Percentiles rank a stretch among this genome's conserved stretches.
These are phyloP conservation scores for Lentinula raphanica DNA, from an alignment of 768 basidiomycete species.

Conservation along the genomic window DNA sequence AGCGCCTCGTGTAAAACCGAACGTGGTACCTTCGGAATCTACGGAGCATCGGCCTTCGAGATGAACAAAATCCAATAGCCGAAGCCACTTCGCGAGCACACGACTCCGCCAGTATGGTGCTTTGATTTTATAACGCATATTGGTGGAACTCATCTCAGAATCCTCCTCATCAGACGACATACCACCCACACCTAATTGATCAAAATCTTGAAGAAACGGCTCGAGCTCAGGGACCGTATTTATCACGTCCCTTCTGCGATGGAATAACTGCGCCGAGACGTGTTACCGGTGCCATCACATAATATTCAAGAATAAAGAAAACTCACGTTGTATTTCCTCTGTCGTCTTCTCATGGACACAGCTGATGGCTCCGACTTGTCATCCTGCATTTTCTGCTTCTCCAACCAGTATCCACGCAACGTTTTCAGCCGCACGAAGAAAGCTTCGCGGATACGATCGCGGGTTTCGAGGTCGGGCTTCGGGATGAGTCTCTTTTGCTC, in stretches of 20 bases:
- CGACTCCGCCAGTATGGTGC: not conserved
- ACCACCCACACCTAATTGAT: not conserved
- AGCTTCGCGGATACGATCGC: not conserved
- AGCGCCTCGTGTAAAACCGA: not conserved
- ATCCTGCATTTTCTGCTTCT: not conserved
- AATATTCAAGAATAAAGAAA: not conserved
- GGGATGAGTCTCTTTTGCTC: not conserved
- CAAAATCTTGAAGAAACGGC: not conserved
- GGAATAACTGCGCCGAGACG: not conserved
- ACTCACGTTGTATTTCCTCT: not conserved
- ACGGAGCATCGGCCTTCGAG: not conserved
- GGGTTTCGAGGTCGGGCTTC: not conserved
- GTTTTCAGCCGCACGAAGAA: not conserved
- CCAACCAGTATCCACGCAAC: not conserved
- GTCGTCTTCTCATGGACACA: not conserved
- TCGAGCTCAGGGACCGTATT: not conserved
- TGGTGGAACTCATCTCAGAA: not conserved
- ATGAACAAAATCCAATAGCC: not conserved
- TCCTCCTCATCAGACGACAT: not conserved
- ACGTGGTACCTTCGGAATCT: not conserved
- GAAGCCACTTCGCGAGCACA: not conserved
- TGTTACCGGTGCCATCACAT: not conserved
- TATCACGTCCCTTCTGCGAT: not conserved
- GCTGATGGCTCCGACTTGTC: not conserved
- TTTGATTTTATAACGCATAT: not conserved